These are phyloP conservation scores for Colletotrichum musae DNA, from an alignment of 2,329 filamentous ascomycete genomes.

Conservation along the genomic window DNA sequence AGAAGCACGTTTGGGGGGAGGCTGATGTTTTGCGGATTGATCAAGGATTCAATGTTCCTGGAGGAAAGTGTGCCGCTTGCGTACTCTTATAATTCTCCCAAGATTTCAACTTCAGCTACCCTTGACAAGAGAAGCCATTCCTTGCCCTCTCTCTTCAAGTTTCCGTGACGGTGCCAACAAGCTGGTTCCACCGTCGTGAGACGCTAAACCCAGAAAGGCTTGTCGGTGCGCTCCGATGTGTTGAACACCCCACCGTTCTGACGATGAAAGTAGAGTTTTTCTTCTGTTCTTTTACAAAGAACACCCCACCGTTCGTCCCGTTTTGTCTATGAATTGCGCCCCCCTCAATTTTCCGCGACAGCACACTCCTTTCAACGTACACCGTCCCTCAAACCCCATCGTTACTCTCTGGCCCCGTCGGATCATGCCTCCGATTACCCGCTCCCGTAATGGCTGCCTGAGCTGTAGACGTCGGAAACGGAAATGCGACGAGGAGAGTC, in stretches of 20 bases:
- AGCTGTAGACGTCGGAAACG: not conserved
- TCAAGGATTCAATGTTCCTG: too few species aligned
- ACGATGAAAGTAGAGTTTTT: too few species aligned
- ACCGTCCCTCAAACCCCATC: not conserved
- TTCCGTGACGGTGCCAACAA: too few species aligned
- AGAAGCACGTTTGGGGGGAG: too few species aligned
- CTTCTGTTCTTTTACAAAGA: too few species aligned
- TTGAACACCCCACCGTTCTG: not conserved
- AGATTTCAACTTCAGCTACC: too few species aligned
- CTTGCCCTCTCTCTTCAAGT: too few species aligned
- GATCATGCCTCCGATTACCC: not conserved
- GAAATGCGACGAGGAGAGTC: constrained; percentile 4
- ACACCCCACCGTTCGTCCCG: constrained; percentile 1
- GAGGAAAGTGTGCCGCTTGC: too few species aligned
- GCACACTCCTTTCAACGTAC: not conserved
- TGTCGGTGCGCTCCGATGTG: constrained; percentile 1
- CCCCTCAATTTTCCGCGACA: not conserved
- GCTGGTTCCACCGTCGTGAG: too few species aligned
- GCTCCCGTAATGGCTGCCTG: not conserved
- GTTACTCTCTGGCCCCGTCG: not conserved
- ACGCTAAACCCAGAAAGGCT: constrained; percentile 4
- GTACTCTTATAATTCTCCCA: too few species aligned
- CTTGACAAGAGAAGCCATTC: too few species aligned
- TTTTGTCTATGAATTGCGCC: constrained; percentile 7
- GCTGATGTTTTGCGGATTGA: too few species aligned